Conservation (phyloP, 1,284 basidiomycete species). For the Gymnopus androsaceus region DNA sequence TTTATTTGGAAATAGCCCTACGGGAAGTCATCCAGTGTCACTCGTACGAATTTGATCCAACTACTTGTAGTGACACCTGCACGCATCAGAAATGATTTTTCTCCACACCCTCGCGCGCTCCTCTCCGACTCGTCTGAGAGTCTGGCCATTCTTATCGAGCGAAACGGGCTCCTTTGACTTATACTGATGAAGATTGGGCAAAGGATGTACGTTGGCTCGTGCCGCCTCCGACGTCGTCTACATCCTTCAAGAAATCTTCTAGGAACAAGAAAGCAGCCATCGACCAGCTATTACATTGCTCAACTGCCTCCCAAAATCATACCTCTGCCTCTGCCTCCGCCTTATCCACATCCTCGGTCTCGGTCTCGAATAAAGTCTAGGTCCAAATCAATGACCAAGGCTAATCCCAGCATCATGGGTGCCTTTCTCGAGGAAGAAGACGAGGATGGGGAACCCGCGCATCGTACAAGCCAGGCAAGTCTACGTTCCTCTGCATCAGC, state of each 20-base stretch:
- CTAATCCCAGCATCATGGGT: conserved; percentile 52
- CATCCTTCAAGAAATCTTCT: conserved; percentile 3
- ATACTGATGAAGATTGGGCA: conserved; percentile 57
- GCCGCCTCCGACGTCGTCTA: conserved; percentile 34
- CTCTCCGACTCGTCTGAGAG: too few relatives aligned
- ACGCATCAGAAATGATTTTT: too few relatives aligned
- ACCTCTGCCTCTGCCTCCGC: background rate
- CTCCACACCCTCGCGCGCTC: too few relatives aligned
- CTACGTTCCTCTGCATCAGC: background rate
- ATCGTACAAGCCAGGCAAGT: background rate
- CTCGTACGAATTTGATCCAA: too few relatives aligned
- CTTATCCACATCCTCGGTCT: background rate
- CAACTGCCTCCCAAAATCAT: conserved; percentile 2
- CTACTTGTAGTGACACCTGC: too few relatives aligned
- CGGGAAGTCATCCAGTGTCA: too few relatives aligned
- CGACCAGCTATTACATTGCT: too few relatives aligned
- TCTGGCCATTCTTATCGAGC: conserved; percentile 2
- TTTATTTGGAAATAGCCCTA: too few relatives aligned
- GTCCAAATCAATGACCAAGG: conserved; percentile 16
- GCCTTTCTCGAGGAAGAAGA: conserved; percentile 56
- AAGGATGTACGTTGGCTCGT: conserved; percentile 67
- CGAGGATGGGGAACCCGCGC: conserved; percentile 34
- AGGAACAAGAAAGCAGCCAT: conserved; percentile 17
- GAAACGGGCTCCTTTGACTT: conserved; percentile 14
- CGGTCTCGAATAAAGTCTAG: conserved; percentile 18